Percentiles rank a stretch among this genome's conserved stretches.
phyloP scores from a whole-genome alignment of 805 yeast genomes.

The Metschnikowia baotianmanensis region DNA sequence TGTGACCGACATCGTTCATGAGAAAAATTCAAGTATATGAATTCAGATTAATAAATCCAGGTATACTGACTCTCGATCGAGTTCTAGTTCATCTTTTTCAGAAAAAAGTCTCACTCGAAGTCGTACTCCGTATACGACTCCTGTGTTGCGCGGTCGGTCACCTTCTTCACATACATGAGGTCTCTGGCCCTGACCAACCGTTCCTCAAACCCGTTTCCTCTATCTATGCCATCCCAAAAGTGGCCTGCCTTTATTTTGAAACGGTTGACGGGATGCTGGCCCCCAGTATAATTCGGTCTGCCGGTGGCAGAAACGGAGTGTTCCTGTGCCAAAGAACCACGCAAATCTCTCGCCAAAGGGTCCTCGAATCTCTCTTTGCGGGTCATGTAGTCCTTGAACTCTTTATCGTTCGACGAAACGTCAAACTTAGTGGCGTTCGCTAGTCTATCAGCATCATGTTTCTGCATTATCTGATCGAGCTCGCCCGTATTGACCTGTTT shows the following conservation, averaged over 20 bases:
- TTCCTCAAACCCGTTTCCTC: constrained; percentile 84
- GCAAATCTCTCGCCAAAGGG: constrained; percentile 46
- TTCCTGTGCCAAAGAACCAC: constrained; percentile 3
- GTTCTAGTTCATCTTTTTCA: not conserved
- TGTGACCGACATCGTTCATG: too few species aligned
- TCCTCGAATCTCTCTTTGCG: constrained; percentile 50
- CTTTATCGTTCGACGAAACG: constrained; percentile 34
- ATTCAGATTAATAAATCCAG: too few species aligned
- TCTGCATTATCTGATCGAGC: constrained; percentile 12
- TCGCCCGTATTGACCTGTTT: constrained; percentile 16
- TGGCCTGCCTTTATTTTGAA: constrained; percentile 75
- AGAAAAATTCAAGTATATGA: too few species aligned
- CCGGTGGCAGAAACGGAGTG: constrained; percentile 37
- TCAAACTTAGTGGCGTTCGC: constrained; percentile 33
- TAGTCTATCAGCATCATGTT: constrained; percentile 17
- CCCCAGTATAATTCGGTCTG: constrained; percentile 50
- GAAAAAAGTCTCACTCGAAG: constrained; percentile 8
- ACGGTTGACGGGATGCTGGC: constrained; percentile 62
- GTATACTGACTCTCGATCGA: too few species aligned
- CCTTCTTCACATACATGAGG: constrained; percentile 19
- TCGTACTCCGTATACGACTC: constrained; percentile 22
- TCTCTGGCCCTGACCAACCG: constrained; percentile 47
- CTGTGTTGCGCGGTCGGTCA: constrained; percentile 11
- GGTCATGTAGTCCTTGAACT: constrained; percentile 33
- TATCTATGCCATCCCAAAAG: constrained; percentile 89